These are phyloP conservation scores for Fusarium sp. DNA, from an alignment of 2,329 filamentous ascomycete genomes.

Conservation along the genomic window DNA sequence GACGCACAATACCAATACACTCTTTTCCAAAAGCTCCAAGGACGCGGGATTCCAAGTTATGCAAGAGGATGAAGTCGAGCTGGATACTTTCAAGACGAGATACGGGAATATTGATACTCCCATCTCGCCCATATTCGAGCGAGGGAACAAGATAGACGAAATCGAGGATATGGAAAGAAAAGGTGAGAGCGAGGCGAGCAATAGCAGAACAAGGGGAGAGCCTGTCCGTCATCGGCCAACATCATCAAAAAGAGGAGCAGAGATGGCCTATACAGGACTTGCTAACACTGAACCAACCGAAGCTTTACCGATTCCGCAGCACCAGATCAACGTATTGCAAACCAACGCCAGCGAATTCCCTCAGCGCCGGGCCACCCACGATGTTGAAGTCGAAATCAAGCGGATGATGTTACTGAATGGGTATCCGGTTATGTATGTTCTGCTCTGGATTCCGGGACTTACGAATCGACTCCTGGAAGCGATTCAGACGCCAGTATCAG, in stretches of 20 bases:
- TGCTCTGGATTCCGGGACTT: constrained; percentile 38
- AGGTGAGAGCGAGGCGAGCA: constrained; percentile 2
- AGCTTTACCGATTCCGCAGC: not conserved
- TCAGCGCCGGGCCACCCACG: constrained; percentile 21
- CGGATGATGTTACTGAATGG: constrained; percentile 40
- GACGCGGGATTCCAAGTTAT: constrained; percentile 15
- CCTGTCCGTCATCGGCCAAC: not conserved
- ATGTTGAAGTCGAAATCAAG: constrained; percentile 37
- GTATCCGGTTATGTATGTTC: constrained; percentile 39
- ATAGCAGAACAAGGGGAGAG: not conserved
- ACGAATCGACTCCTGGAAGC: constrained; percentile 38
- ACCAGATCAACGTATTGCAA: constrained; percentile 8
- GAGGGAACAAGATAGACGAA: constrained; percentile 4
- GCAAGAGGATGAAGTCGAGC: constrained; percentile 22
- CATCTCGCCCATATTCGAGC: constrained; percentile 4
- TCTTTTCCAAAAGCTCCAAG: constrained; percentile 10
- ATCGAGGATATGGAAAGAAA: constrained; percentile 3
- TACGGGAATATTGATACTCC: not conserved
- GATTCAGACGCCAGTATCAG: constrained; percentile 9
- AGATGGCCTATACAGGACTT: constrained; percentile 3
- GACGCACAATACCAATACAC: not conserved
- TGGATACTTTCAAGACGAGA: constrained; percentile 9
- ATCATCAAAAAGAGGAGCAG: not conserved
- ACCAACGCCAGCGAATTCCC: constrained; percentile 40
- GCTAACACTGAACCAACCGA: constrained; percentile 12